Percentiles rank a stretch among this genome's conserved stretches.
Evolutionary conservation across 2,329 filamentous ascomycete species (phyloP).

Genomic region (Lizonia empirigonia): DNA sequence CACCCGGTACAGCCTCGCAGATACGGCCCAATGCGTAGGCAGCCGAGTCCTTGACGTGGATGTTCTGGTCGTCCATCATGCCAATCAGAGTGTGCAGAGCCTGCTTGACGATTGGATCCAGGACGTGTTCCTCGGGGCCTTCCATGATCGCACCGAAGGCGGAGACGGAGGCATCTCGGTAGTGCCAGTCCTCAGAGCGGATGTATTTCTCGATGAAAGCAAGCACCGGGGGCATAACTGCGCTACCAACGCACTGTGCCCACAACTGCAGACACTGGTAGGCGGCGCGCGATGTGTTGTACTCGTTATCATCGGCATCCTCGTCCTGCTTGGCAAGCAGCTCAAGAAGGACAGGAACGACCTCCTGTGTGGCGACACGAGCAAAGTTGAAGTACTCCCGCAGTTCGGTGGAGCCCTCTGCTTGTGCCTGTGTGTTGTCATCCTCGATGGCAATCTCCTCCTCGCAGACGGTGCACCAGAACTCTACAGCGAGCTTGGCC

Average conservation of each 20-base stretch:
- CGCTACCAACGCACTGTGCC: constrained; percentile 84
- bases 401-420: constrained; percentile 80
- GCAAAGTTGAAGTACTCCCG: constrained; percentile 96
- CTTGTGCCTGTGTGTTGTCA: constrained; percentile 78
- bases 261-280: constrained; percentile 98
- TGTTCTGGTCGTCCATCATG: constrained; percentile 87
- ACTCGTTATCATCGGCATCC: constrained; percentile 94
- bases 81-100: constrained; percentile 88
- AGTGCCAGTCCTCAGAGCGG: constrained; percentile 90
- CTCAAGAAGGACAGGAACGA: constrained; percentile 86
- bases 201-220: constrained; percentile 91
- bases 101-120: constrained; percentile 95
- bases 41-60: constrained; percentile 94
- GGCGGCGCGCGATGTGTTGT: constrained; percentile 91
- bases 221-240: constrained; percentile 85
- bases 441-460: constrained; percentile 98
- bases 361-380: constrained; percentile 88
- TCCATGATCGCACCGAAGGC: constrained; percentile 99
- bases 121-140: constrained; percentile 87
- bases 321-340: constrained; percentile 97
- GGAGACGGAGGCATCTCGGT: constrained; percentile 92
- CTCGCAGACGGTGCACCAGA: constrained; percentile 99
- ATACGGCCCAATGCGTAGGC: constrained; percentile 96
- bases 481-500: constrained; percentile 95
- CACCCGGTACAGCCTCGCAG: constrained; percentile 88